Percentiles rank a stretch among this genome's conserved stretches.
Evolutionary conservation across 345 rosid genomes (phyloP).

Genomic region (Pistacia integerrima): DNA sequence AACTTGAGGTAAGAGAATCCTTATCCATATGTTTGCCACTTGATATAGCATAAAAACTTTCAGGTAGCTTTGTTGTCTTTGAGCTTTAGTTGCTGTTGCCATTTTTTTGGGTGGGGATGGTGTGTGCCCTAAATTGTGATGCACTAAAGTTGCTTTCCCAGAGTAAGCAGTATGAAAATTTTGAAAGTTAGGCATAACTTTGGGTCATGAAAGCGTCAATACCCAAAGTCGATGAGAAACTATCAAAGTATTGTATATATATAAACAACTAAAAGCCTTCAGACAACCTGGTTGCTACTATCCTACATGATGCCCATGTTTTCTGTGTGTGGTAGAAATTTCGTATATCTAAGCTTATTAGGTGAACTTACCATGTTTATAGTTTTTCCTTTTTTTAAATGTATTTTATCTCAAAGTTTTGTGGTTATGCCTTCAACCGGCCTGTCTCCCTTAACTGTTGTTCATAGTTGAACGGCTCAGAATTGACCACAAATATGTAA

Average conservation of each 20-base stretch:
- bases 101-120: background rate
- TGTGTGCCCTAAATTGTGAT: background rate
- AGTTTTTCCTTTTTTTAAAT: background rate
- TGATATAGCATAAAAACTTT: background rate
- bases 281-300: background rate
- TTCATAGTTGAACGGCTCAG: background rate
- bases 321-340: background rate
- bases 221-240: background rate
- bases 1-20: slow-evolving; percentile 67
- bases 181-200: background rate
- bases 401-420: background rate
- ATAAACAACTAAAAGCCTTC: background rate
- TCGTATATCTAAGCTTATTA: background rate
- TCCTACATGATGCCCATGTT: background rate
- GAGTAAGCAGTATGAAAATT: background rate
- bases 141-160: background rate
- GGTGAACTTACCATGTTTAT: background rate
- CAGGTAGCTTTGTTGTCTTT: background rate
- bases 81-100: background rate
- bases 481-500: background rate
- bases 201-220: background rate
- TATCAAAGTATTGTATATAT: background rate
- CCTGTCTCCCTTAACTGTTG: background rate
- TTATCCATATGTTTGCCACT: slow-evolving; percentile 1
- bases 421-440: background rate